Percentiles rank a stretch among this genome's conserved stretches.
Conservation (phyloP, 2,329 filamentous ascomycete species). For the Alternaria novae-zelandiae region DNA sequence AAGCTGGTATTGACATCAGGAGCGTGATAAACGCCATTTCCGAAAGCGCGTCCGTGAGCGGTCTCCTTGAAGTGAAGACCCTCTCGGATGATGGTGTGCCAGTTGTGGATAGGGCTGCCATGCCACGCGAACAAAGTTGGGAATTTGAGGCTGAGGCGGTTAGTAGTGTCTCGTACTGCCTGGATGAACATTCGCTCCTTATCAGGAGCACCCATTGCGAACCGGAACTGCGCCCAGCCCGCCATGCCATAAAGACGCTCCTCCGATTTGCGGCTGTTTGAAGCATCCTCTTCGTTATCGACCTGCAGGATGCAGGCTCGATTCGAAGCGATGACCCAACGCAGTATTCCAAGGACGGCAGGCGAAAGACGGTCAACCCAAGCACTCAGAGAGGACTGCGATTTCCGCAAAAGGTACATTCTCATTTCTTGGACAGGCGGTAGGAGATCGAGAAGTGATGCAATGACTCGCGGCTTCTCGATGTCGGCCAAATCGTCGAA, state of each 20-base stretch:
- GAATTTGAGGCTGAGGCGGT: constrained; percentile 52
- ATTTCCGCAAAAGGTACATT: constrained; percentile 53
- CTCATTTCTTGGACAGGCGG: constrained; percentile 68
- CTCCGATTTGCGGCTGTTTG: constrained; percentile 43
- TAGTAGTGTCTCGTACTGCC: constrained; percentile 60
- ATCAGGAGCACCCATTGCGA: constrained; percentile 88
- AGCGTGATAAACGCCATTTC: constrained; percentile 84
- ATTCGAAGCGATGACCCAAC: constrained; percentile 92
- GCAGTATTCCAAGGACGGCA: constrained; percentile 70
- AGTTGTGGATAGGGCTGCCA: constrained; percentile 76
- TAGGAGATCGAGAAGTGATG: constrained; percentile 63
- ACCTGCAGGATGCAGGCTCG: constrained; percentile 84
- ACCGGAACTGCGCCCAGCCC: constrained; percentile 80
- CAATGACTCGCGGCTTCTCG: constrained; percentile 59
- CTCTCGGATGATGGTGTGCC: constrained; percentile 87
- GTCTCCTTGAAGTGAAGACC: constrained; percentile 75
- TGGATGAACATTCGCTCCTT: constrained; percentile 78
- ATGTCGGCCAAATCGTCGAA: constrained; percentile 61
- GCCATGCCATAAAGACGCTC: constrained; percentile 69
- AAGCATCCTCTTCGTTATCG: constrained; percentile 48
- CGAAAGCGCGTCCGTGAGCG: constrained; percentile 71
- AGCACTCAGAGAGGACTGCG: constrained; percentile 47
- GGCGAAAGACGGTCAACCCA: constrained; percentile 69
- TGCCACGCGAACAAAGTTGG: constrained; percentile 89
- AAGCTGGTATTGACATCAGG: constrained; percentile 63